Evolutionary conservation across 1,139 yeast species (phyloP).

Genomic region (Pichia sp.): DNA sequence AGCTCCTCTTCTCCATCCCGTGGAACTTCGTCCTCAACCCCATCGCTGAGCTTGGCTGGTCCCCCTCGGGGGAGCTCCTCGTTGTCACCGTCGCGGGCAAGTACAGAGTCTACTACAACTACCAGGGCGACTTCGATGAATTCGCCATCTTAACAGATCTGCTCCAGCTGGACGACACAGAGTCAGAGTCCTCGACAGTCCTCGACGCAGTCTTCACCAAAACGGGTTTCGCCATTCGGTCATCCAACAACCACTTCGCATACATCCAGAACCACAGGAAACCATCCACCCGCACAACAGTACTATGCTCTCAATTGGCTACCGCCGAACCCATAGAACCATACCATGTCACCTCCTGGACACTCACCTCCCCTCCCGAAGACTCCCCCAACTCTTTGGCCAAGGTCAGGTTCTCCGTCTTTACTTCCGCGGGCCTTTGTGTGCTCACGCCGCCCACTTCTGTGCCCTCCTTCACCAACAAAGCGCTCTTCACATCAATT

Average conservation of each 20-base stretch:
- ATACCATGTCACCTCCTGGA: slow-evolving; percentile 27
- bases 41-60: slow-evolving; percentile 56
- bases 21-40: slow-evolving; percentile 51
- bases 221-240: slow-evolving; percentile 37
- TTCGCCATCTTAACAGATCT: slow-evolving; percentile 27
- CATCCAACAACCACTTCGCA: slow-evolving; percentile 34
- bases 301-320: slow-evolving; percentile 2
- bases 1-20: slow-evolving; percentile 43
- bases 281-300: not conserved
- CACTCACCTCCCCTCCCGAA: slow-evolving; percentile 32
- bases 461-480: not conserved
- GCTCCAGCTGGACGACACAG: slow-evolving; percentile 12
- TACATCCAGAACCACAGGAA: slow-evolving; percentile 27
- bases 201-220: slow-evolving; percentile 32
- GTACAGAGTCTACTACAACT: slow-evolving; percentile 63
- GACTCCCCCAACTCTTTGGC: slow-evolving; percentile 11
- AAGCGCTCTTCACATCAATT: slow-evolving; percentile 31
- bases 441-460: not conserved
- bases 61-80: slow-evolving; percentile 49
- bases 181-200: slow-evolving; percentile 22
- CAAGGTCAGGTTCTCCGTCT: slow-evolving; percentile 9
- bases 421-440: slow-evolving; percentile 10
- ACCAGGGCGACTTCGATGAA: slow-evolving; percentile 62
- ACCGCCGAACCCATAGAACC: slow-evolving; percentile 12
- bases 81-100: slow-evolving; percentile 56